Evolutionary conservation across 2,329 filamentous ascomycete genomes (phyloP).

Genomic region (Aspergillus terreus): DNA sequence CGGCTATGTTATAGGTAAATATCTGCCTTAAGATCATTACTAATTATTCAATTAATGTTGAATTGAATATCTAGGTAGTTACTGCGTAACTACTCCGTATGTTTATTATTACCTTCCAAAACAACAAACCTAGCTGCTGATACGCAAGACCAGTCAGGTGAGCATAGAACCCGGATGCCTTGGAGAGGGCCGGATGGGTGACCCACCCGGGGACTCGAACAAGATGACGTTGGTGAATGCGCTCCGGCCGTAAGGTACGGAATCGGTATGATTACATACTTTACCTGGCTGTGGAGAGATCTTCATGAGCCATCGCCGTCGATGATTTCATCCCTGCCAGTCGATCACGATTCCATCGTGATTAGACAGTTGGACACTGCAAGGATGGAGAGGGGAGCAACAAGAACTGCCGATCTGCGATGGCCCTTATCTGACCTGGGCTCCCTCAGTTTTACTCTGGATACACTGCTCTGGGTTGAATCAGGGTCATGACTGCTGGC

Average conservation of each 20-base stretch:
- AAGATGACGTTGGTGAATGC: neutral
- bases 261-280: neutral
- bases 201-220: neutral
- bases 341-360: neutral
- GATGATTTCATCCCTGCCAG: neutral
- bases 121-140: no score
- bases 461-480: no score
- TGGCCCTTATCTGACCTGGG: no score
- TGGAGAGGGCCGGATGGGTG: neutral
- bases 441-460: no score
- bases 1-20: no score
- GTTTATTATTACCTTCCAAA: no score
- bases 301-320: neutral
- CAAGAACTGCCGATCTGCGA: no score
- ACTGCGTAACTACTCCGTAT: no score
- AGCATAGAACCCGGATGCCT: neutral
- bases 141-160: neutral
- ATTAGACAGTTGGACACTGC: neutral
- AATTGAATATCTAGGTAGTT: no score
- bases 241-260: neutral
- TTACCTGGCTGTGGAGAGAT: neutral
- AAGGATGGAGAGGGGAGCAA: neutral
- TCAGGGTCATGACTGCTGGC: no score
- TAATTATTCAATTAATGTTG: no score
- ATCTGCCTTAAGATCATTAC: no score